These are phyloP conservation scores for Trichoderma sp. DNA, from an alignment of 2,329 filamentous ascomycete genomes.

Conservation along the genomic window DNA sequence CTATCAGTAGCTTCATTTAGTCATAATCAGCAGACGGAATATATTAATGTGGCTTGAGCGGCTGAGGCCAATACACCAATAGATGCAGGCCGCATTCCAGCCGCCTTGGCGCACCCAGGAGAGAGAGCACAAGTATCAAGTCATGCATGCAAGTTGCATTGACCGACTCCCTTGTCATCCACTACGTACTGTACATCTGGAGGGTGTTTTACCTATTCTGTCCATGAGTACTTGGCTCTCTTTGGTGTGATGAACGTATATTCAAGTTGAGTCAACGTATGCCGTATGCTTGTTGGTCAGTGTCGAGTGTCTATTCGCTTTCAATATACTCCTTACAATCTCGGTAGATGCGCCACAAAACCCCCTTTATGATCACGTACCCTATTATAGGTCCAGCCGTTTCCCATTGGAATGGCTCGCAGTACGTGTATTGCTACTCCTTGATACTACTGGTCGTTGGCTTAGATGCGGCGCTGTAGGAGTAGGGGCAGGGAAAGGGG, in stretches of 20 bases:
- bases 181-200: background rate
- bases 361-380: background rate
- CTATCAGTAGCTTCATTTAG: background rate
- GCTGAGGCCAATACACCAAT: background rate
- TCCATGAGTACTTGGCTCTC: background rate
- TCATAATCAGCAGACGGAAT: slow-evolving; percentile 1
- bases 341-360: background rate
- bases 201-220: background rate
- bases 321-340: background rate
- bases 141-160: background rate
- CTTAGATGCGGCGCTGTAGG: background rate
- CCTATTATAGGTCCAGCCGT: background rate
- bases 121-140: background rate
- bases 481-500: background rate
- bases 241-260: background rate
- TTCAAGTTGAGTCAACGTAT: background rate
- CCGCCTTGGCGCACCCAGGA: background rate
- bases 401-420: background rate
- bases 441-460: background rate
- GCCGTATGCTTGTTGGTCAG: background rate
- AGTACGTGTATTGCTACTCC: background rate
- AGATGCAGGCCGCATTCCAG: background rate
- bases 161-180: background rate
- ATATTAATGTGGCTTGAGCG: slow-evolving; percentile 10
- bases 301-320: background rate